Conservation (phyloP, 805 yeast genomes). For the Zygosaccharomyces lentus region DNA sequence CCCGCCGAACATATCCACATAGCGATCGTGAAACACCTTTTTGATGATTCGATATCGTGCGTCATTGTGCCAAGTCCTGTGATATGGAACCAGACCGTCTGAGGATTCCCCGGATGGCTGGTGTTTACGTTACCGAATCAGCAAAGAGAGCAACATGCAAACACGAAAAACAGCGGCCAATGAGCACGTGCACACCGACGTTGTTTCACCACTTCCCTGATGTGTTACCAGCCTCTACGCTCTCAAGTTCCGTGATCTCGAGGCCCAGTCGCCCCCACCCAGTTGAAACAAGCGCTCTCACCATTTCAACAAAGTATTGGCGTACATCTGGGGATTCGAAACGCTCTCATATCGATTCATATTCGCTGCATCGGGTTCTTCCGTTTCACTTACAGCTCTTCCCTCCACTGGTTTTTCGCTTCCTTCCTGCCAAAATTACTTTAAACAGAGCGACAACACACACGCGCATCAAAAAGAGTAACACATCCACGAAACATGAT, state of each 20-base stretch:
- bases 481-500: slow-evolving; percentile 1
- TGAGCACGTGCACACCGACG: too few species aligned
- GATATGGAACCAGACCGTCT: not conserved
- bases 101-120: not conserved
- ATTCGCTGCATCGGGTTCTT: too few species aligned
- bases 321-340: too few species aligned
- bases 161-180: not conserved
- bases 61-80: not conserved
- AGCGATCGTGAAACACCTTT: not conserved
- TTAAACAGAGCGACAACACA: not conserved
- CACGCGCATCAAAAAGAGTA: slow-evolving; percentile 2
- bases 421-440: not conserved
- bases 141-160: not conserved
- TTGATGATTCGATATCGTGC: not conserved
- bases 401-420: not conserved
- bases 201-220: too few species aligned
- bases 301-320: too few species aligned
- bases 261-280: too few species aligned
- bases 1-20: not conserved
- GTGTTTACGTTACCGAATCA: not conserved
- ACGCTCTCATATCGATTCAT: too few species aligned
- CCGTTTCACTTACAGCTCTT: not conserved
- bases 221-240: too few species aligned
- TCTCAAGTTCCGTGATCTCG: too few species aligned
- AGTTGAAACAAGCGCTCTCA: too few species aligned